Evolutionary conservation across 805 yeast genomes (phyloP), one percentile per base, ranked within the genome.

Genomic region (Saccharomycopsis schoenii): DNA sequence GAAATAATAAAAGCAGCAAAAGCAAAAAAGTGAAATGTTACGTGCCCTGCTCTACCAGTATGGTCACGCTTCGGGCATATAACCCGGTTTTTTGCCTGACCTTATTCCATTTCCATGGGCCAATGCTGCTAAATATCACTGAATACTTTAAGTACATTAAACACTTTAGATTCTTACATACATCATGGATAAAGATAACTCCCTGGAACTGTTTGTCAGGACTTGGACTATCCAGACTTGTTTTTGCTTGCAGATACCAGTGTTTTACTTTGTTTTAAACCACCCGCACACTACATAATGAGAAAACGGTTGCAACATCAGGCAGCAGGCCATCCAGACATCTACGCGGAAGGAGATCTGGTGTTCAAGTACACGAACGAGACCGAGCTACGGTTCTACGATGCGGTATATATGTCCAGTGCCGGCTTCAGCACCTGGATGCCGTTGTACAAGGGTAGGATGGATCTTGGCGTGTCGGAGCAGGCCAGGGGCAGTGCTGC

Each of bases 261-360:
- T 4, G 41, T 12, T 37, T 37, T 37, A 9, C 6, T 6, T 29
- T 6, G 34, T 29, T 6, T 37, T 9, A 14, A 12, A 37, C 41
- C 41, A 37, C 12, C 12, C 41, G 12, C 39, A 4, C 10, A 12
- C 41, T 37, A 12, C 15, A 37, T 9, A 3, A 14, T 37, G 12
- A 37, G 15, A 37, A 2, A 37, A 11, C 34, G n/a, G 14, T 47
- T 24, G 15, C 14, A 70, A 60, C 89, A 88, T 68, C 87, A 84
- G 72, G 98, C 94, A 2, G 98, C 97, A 0, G 99, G 99, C 5
- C 99, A 93, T 68, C 88, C 79, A 5, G 98, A 97, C 0, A 81
- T 87, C 2, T 66, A 89, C 59, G 80, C 82, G 11, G 83, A 51
- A 5, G 96, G 91, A 0, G 72, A 82, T 8, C 73, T 93, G 15